Evolutionary conservation across 1,284 basidiomycete species (phyloP), one percentile per base, ranked within the genome.

Genomic region (Puccinia horiana): DNA sequence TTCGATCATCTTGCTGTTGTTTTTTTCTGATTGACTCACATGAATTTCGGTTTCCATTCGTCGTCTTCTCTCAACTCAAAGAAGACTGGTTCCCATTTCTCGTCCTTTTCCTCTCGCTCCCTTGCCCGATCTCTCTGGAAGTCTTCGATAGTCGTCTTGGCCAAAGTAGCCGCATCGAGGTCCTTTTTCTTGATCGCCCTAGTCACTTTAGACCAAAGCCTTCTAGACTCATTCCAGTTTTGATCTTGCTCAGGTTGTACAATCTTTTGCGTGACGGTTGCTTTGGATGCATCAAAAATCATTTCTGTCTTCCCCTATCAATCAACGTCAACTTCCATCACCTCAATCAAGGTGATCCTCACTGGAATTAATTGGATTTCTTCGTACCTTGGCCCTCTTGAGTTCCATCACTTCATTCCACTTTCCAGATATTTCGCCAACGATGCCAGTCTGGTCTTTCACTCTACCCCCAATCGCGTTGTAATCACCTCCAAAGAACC

Each of bases 401-500:
- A 93, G 93, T 84, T 98, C 94, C 92, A 99, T 96, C 26, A 90
- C 87, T 83, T 93, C 92, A 86, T 92, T 94, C 96, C 96, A 99
- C 86, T 93, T 92, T 37, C 96, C 96, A 8, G 90, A 90, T 35
- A 99, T 89, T 85, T 98, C 95, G 14, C 96, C 96, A 23, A 93
- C 88, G 20, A 80, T 69, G 2, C 78, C 78, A 35, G 20, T 80
- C 40, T 42, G 47, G 26, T 80, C 78, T 84, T 92, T 92, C 84
- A 98, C 90, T 84, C 92, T 91, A 44, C 96, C 97, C 5, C 90
- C 88, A 82, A 99, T 92, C 35, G 92, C 91, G 86, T 99, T 99
- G 89, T 99, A 98, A 93, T 93, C 23, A 96, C 96, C 0, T 94
- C 95, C 87, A 98, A 98, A 90, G 96, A 99, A 35, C 96, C 96